phyloP scores from a whole-genome alignment of 2,329 filamentous ascomycete species.

The Fusarium keratoplasticum region DNA sequence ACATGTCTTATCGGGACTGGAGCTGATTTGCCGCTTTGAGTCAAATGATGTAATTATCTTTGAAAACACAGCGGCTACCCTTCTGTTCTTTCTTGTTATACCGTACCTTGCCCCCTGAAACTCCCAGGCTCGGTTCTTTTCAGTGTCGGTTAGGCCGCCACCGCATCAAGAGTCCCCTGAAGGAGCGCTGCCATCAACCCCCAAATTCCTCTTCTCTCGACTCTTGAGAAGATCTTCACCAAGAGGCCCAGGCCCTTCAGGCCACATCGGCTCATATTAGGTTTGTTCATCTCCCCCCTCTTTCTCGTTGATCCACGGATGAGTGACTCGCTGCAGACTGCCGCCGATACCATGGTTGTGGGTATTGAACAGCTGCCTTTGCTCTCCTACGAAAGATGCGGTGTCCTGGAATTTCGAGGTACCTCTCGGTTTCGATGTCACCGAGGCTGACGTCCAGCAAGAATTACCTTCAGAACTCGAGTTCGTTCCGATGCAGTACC shows the following conservation, averaged over 20 bases:
- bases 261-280: background rate
- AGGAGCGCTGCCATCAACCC: background rate
- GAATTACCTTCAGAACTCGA: background rate
- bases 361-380: background rate
- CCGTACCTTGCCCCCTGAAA: background rate
- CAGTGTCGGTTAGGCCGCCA: background rate
- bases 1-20: background rate
- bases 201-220: background rate
- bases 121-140: background rate
- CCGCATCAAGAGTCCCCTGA: background rate
- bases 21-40: background rate
- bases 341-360: background rate
- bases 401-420: no score
- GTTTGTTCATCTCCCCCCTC: background rate
- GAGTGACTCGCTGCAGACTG: background rate
- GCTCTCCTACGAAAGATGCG: no score
- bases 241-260: background rate
- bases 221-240: background rate
- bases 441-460: background rate
- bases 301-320: no score
- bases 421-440: background rate
- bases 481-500: background rate
- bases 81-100: background rate
- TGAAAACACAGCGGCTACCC: background rate
- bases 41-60: background rate